Base-by-base conservation (phyloP, 179 eudicot genomes). In the Drosera spatulata region DNA sequence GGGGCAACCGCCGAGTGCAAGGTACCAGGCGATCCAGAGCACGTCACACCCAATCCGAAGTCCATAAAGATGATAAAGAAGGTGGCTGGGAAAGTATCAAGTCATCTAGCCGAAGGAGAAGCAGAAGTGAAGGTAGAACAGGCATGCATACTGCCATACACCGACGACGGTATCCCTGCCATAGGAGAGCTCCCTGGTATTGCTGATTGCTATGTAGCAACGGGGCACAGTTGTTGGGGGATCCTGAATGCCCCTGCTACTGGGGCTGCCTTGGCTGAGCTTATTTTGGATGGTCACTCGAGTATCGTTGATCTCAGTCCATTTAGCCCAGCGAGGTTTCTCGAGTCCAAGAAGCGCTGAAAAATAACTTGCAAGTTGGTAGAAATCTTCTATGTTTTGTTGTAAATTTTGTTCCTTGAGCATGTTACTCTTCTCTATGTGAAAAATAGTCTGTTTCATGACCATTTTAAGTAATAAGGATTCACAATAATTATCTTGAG, bases 201-300 rank as follows among this genome's bases (percentile, higher is more conserved):
- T n/a, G 73, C 77, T 66, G 91, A 91, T 2, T 87, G 97, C 59
- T 91, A 63, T 48, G 94, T 87, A 41, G 97, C 88, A 7, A 91
- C 96, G 0, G 97, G 96, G 6, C 97, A 91, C 59, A 81, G 76
- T 44, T 91, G 91, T 64, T 85, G 97, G 96, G 96, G 97, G 5
- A 91, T 91, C 61, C 71, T 87, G 33, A 87, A 87, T 50, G 97
- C 91, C 5, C 96, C 97, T 1, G 97, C 96, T 43, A 91, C 94
- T 2, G 96, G 97, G 0, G 85, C 85, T n/a, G 94, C 96, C 8
- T 66, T 91, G 64, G 80, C 96, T 2, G 94, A 91, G 79, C 97
- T 91, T 58, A 77, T 87, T 44, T 15, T 88, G 14, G 85, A 87
- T 61, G 91, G 88, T 50, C 51, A 33, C 12, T 46, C 94, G 14